A percentile compares a stretch with the other conserved stretches of the same genome.
phyloP scores from a whole-genome alignment of 2,329 filamentous ascomycete species.

The Hypoxylon sp. region DNA sequence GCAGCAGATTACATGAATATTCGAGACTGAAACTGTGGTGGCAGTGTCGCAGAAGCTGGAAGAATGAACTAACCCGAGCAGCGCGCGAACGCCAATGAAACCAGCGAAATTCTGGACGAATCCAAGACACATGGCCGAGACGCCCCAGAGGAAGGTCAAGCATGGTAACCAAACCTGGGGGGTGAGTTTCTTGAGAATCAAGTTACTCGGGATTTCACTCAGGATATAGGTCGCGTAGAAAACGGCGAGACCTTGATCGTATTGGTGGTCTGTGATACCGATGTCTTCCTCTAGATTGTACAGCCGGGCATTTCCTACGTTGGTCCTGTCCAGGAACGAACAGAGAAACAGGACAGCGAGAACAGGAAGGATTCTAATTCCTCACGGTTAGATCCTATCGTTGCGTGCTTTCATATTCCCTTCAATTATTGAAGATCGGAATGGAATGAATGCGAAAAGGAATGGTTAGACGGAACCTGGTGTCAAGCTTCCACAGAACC shows the following conservation, averaged over 20 bases:
- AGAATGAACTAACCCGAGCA: conserved; percentile 63
- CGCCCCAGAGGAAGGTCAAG: conserved; percentile 70
- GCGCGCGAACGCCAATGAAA: conserved; percentile 73
- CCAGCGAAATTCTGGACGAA: conserved; percentile 68
- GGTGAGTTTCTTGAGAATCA: conserved; percentile 73
- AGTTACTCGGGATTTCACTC: conserved; percentile 75
- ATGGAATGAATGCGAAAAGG: conserved; percentile 3
- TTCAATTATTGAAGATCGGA: conserved; percentile 10
- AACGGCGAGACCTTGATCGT: conserved; percentile 74
- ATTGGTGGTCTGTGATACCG: conserved; percentile 72
- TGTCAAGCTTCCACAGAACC: conserved; percentile 69
- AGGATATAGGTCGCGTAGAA: conserved; percentile 77
- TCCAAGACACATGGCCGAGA: conserved; percentile 70
- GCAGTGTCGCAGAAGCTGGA: conserved; percentile 2
- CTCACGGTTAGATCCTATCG: conserved; percentile 30
- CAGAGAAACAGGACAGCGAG: conserved; percentile 76
- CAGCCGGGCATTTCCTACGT: conserved; percentile 79
- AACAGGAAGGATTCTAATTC: conserved; percentile 70
- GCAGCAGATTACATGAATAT: not conserved
- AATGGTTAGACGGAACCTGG: conserved; percentile 57
- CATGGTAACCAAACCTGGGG: conserved; percentile 73
- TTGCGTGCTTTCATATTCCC: not conserved
- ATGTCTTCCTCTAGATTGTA: conserved; percentile 73
- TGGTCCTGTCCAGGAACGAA: conserved; percentile 77
- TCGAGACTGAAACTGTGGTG: not conserved